These are phyloP conservation scores for Inga laurina DNA, from an alignment of 306 rosid species.

Conservation along the genomic window DNA sequence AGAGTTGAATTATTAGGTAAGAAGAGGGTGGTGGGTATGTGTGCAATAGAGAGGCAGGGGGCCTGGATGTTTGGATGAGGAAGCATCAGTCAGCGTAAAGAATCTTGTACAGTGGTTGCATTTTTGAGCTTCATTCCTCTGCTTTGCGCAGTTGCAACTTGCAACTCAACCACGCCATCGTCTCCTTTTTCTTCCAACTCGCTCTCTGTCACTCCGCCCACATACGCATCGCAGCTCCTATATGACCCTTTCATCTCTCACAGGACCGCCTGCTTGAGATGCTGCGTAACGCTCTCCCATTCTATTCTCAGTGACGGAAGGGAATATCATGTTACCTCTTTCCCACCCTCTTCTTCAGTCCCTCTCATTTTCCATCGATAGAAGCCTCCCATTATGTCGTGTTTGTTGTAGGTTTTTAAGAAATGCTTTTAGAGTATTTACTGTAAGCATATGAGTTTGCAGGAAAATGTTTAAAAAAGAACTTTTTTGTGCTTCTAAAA, in stretches of 20 bases:
- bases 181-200: background rate
- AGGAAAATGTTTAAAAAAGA: no score
- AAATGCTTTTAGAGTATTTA: no score
- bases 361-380: background rate
- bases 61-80: conserved; percentile 35
- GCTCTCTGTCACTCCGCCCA: background rate
- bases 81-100: conserved; percentile 32
- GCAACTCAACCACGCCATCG: no score
- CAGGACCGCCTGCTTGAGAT: background rate
- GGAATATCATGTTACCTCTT: background rate
- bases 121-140: background rate
- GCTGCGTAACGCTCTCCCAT: background rate
- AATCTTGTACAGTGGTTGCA: conserved; percentile 40
- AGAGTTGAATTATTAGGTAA: conserved; percentile 52
- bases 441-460: no score
- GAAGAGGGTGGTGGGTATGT: conserved; percentile 9
- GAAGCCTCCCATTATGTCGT: background rate
- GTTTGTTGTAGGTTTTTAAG: no score
- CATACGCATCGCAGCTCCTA: no score
- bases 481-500: no score
- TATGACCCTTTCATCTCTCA: background rate
- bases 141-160: no score
- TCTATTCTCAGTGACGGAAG: background rate
- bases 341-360: background rate
- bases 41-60: conserved; percentile 29